Evolutionary conservation across 1,284 basidiomycete genomes (phyloP).

Genomic region (Ganoderma lucidum): DNA sequence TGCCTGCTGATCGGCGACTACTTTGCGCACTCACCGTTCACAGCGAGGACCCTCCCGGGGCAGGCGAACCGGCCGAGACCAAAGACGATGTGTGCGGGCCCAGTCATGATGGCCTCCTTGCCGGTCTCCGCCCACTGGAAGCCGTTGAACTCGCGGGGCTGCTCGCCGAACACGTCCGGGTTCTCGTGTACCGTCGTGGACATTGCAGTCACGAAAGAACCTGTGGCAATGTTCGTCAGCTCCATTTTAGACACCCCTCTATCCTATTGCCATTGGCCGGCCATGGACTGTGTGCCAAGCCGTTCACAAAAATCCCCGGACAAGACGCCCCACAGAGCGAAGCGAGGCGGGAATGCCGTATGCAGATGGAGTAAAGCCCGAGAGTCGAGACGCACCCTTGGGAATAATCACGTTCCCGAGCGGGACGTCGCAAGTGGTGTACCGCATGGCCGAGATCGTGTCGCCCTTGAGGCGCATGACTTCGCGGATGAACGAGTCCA

Average conservation of each 20-base stretch:
- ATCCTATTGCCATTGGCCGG: background rate
- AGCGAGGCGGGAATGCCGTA: no score
- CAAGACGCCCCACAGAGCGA: background rate
- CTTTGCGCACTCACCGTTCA: conserved; percentile 40
- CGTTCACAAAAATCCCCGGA: background rate
- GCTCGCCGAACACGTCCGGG: conserved; percentile 39
- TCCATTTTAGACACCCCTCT: background rate
- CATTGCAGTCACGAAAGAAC: conserved; percentile 42
- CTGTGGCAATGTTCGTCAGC: conserved; percentile 22
- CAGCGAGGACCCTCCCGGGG: conserved; percentile 44
- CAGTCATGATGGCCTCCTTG: conserved; percentile 44
- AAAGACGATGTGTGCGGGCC: conserved; percentile 44
- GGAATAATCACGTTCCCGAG: conserved; percentile 46
- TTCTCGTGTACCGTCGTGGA: conserved; percentile 44
- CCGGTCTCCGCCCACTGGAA: conserved; percentile 44
- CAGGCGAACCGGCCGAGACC: conserved; percentile 48
- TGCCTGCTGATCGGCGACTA: background rate
- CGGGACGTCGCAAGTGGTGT: conserved; percentile 41
- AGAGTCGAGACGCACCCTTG: conserved; percentile 37
- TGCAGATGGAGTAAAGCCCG: background rate
- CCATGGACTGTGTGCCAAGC: background rate
- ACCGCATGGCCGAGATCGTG: conserved; percentile 44
- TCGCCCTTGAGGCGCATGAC: conserved; percentile 50
- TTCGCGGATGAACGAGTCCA: conserved; percentile 49
- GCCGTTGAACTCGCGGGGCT: conserved; percentile 43